Base-by-base conservation (phyloP, 192 early-diverging fungal species). In the Coemansia sp. region DNA sequence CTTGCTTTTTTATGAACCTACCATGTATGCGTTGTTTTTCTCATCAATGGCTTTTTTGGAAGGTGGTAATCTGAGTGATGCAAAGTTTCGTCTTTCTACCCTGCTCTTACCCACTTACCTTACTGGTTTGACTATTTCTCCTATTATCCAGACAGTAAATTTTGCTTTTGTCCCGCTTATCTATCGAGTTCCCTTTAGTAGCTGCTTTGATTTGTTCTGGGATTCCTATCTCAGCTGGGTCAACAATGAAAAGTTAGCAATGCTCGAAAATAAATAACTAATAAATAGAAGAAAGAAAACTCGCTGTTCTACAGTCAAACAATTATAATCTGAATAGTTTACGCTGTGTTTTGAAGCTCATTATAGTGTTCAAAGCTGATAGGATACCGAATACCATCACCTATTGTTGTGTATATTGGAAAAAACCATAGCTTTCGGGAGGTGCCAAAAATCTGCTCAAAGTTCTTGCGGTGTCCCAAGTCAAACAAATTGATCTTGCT, bases 161-260 rank as follows among this genome's bases (percentile, higher is more conserved):
- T 93, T 93, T 74, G 84, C 85, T 50, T 90, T 89, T 73, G 79
- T 90, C 58, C 91, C 91, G 22, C 75, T 93, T 22, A 75, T 79
- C 21, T 89, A 86, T 63, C 84, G 90, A 9, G 75, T 93, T 20
- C 91, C 91, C 0, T 89, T 93, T 75, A 87, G 87, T 31, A 90
- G 90, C 70, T 81, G 82, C 55, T 78, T 90, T 63, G 90, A 89
- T 21, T 77, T 93, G 42, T 82, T 89, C 51, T 93, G 91, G 91
- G 89, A 90, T 66, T 77, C 85, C 23, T 93, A 90, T 61, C 80
- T 93, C 7, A 93, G 91, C 72, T 89, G 86, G 84, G 74, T 89
- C 24, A 90, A 90, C 64, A 88, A 82, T 50, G 76, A 78, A 42
- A 78, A 76, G 58, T 51, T 70, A 22, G 74, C 74, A 9, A 63